Conservation (phyloP, 2,329 filamentous ascomycete species). For the Diplodia mutila region DNA sequence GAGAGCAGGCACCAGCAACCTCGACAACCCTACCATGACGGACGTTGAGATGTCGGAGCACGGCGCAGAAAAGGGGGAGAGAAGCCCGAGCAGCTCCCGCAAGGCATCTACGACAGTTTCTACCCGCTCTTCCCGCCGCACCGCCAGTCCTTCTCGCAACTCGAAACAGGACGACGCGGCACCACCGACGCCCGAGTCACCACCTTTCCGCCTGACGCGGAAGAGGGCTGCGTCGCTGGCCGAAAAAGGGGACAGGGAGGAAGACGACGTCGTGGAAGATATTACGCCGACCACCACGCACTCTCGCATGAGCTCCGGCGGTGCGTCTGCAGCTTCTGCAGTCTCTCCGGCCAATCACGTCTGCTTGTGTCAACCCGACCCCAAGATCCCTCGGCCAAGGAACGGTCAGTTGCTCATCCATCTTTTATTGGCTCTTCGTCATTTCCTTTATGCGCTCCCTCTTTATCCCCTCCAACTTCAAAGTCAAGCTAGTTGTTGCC, state of each 20-base stretch:
- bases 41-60: conserved; percentile 19
- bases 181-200: conserved; percentile 28
- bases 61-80: conserved; percentile 31
- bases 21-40: not conserved
- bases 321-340: conserved; percentile 15
- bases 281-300: conserved; percentile 5
- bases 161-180: conserved; percentile 25
- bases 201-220: conserved; percentile 31
- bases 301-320: conserved; percentile 25
- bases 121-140: conserved; percentile 29
- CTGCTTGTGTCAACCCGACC: conserved; percentile 71
- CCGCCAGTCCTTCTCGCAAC: conserved; percentile 22
- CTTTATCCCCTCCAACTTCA: not conserved
- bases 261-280: not conserved
- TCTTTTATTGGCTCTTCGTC: conserved; percentile 23
- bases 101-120: conserved; percentile 38
- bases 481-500: not conserved
- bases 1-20: not conserved
- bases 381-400: conserved; percentile 71
- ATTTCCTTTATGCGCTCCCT: conserved; percentile 23
- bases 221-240: conserved; percentile 35
- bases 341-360: conserved; percentile 48
- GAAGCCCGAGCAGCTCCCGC: conserved; percentile 32
- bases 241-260: conserved; percentile 29
- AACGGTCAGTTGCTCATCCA: conserved; percentile 61